phyloP scores from a whole-genome alignment of 2,329 filamentous ascomycete species.

The Dryadomyces quercus-mongolicae region DNA sequence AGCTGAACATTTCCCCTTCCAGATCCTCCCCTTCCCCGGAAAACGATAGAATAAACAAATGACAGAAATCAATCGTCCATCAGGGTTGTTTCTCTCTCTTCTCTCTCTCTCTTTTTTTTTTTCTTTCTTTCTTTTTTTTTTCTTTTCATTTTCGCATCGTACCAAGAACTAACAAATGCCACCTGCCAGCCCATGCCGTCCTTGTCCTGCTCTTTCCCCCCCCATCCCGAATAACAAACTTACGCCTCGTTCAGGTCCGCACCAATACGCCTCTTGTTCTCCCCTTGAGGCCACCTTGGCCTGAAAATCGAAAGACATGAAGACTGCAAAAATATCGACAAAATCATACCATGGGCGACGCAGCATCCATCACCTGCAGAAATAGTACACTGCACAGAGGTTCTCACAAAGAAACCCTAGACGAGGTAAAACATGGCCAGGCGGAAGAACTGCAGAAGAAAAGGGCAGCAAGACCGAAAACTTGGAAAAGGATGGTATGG shows the following conservation, averaged over 20 bases:
- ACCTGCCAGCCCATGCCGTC: background rate
- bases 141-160: slow-evolving; percentile 1
- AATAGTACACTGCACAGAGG: background rate
- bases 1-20: background rate
- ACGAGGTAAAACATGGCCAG: background rate
- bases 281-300: background rate
- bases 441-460: background rate
- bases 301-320: background rate
- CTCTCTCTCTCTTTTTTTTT: background rate
- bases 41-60: background rate
- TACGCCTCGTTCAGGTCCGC: slow-evolving; percentile 1
- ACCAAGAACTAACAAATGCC: background rate
- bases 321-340: background rate
- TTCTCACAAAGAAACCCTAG: too few relatives aligned
- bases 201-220: background rate
- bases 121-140: background rate
- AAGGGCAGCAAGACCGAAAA: background rate
- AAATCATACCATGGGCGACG: background rate
- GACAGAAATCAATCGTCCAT: too few relatives aligned
- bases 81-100: background rate
- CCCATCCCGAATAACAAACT: background rate
- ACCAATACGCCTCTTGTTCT: background rate
- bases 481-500: background rate
- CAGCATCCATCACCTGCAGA: background rate
- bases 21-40: background rate